A percentile compares a stretch with the other conserved stretches of the same genome.
Conservation (phyloP, 208 protist genomes). For the Leishmania tarentolae region DNA sequence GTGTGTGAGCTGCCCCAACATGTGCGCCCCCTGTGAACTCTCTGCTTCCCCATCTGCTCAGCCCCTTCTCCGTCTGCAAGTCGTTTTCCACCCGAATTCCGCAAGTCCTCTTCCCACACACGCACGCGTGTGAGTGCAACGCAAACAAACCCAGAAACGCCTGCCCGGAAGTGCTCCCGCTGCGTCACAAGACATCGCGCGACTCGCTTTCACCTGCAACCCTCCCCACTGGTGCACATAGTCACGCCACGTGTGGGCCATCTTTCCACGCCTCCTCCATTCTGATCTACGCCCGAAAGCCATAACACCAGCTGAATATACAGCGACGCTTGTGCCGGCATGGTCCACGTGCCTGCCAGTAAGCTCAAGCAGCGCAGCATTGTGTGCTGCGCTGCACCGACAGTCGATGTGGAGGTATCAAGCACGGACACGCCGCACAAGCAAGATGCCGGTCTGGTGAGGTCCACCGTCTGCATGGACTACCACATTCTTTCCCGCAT, state of each 20-base stretch:
- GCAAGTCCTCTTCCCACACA: background rate
- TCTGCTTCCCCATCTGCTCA: background rate
- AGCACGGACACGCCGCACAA: constrained; percentile 9
- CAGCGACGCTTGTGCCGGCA: background rate
- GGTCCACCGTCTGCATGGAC: constrained; percentile 55
- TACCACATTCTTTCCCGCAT: constrained; percentile 58
- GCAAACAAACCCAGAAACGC: too few species aligned
- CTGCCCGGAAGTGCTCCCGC: background rate
- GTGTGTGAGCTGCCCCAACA: background rate
- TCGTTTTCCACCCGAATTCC: background rate
- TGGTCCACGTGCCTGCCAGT: background rate
- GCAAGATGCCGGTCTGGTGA: background rate
- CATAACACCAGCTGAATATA: background rate
- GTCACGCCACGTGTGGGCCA: background rate
- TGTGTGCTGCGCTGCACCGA: constrained; percentile 14
- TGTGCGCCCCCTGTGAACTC: background rate
- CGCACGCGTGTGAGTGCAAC: background rate
- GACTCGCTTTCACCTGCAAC: background rate
- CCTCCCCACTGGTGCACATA: background rate
- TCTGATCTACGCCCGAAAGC: background rate
- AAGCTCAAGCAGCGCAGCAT: constrained; percentile 10
- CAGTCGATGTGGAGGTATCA: constrained; percentile 7
- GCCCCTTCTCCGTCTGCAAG: background rate
- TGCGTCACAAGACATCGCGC: background rate
- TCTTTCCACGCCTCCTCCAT: background rate